Evolutionary conservation across 75 land plant species (phyloP).

Genomic region (Cryptomeria japonica): DNA sequence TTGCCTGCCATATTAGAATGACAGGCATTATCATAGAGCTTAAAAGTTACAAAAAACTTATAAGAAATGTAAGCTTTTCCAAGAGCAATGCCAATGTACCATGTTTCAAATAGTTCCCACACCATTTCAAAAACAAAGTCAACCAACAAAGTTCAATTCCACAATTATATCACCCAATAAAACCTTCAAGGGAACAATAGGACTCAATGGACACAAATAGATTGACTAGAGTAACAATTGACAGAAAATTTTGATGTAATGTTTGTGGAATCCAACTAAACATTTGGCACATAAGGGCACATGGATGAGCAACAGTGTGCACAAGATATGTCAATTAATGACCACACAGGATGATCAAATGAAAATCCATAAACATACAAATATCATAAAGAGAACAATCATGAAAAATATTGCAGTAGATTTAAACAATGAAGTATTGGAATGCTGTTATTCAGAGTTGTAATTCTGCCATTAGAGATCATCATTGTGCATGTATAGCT

Average conservation of each 20-base stretch:
- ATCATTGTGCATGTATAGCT: too few relatives aligned
- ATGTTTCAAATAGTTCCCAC: neutral
- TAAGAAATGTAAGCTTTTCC: neutral
- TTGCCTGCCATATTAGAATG: conserved; percentile 59
- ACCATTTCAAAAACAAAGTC: neutral
- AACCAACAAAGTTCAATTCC: neutral
- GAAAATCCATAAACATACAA: neutral
- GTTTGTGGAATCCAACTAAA: neutral
- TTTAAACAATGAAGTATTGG: too few relatives aligned
- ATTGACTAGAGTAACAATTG: neutral
- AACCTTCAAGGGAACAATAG: neutral
- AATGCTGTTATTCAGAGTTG: too few relatives aligned
- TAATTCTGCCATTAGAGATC: too few relatives aligned
- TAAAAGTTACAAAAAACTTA: neutral
- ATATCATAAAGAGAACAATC: neutral
- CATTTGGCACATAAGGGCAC: neutral
- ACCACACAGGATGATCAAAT: neutral
- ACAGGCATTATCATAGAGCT: neutral
- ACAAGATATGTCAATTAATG: neutral
- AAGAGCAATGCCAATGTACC: neutral
- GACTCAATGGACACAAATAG: neutral
- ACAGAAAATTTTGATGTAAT: neutral
- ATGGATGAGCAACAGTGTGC: neutral
- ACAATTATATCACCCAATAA: neutral
- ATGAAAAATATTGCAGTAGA: neutral